Percentiles rank a stretch among this genome's conserved stretches.
Evolutionary conservation across 2,329 filamentous ascomycete species (phyloP).

Genomic region (Epichloe coenophiala): DNA sequence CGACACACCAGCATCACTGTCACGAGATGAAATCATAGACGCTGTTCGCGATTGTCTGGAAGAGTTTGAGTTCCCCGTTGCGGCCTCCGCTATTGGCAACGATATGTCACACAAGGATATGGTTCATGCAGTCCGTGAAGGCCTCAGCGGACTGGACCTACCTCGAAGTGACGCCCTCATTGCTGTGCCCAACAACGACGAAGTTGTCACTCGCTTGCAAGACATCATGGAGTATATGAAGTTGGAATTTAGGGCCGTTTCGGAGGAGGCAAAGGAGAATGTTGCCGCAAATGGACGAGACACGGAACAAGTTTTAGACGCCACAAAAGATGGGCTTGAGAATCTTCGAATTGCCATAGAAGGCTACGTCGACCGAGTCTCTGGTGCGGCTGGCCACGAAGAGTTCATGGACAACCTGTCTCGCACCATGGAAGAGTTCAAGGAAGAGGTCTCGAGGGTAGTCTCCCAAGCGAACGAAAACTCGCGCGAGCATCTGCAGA

Average conservation of each 20-base stretch:
- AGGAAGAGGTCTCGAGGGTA: constrained; percentile 53
- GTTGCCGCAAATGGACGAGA: constrained; percentile 66
- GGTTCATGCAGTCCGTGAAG: constrained; percentile 49
- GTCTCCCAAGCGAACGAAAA: constrained; percentile 32
- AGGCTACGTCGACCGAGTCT: constrained; percentile 59
- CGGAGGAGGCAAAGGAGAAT: constrained; percentile 60
- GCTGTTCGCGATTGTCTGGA: constrained; percentile 79
- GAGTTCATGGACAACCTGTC: constrained; percentile 62
- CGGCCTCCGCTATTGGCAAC: constrained; percentile 40
- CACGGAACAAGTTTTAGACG: constrained; percentile 78
- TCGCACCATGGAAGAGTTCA: constrained; percentile 52
- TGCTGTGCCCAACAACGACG: constrained; percentile 29
- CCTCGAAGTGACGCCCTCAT: constrained; percentile 26
- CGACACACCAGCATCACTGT: constrained; percentile 54
- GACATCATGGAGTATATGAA: constrained; percentile 52
- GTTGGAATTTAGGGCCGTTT: constrained; percentile 44
- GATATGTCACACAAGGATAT: constrained; percentile 47
- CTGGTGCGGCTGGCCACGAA: constrained; percentile 57
- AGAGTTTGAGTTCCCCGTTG: constrained; percentile 63
- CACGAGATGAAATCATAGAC: constrained; percentile 70
- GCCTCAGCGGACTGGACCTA: constrained; percentile 38
- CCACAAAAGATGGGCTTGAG: constrained; percentile 77
- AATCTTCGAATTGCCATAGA: constrained; percentile 70
- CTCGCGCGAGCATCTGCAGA: constrained; percentile 54
- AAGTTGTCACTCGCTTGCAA: constrained; percentile 41